Evolutionary conservation across 768 basidiomycete species (phyloP).

Genomic region (Mycena albidolilacea): DNA sequence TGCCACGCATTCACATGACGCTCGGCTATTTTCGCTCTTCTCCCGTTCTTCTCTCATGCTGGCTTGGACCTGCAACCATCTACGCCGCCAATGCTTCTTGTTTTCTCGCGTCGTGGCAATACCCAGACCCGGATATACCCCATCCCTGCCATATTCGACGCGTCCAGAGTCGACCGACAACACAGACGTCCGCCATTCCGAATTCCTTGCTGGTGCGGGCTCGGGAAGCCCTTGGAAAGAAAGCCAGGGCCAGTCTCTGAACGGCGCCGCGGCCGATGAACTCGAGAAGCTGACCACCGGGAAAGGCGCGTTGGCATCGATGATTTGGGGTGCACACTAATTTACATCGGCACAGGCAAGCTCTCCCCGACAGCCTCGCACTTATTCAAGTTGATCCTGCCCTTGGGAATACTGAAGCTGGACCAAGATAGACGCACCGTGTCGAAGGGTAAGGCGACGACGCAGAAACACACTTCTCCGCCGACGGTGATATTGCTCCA

Average conservation of each 20-base stretch:
- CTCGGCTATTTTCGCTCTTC: no score
- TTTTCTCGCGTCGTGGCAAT: not conserved
- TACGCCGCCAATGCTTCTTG: not conserved
- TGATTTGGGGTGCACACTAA: not conserved
- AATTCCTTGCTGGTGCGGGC: constrained; percentile 25
- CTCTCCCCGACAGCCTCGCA: constrained; percentile 74
- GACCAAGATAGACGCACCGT: constrained; percentile 22
- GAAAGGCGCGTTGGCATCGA: constrained; percentile 16
- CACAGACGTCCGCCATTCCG: constrained; percentile 33
- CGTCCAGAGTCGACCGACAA: constrained; percentile 27
- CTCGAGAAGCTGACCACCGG: constrained; percentile 22
- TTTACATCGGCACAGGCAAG: constrained; percentile 58
- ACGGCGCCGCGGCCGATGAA: constrained; percentile 14
- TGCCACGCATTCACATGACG: no score
- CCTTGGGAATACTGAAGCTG: constrained; percentile 53
- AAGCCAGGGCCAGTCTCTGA: not conserved
- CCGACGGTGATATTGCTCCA: constrained; percentile 76
- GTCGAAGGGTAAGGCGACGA: constrained; percentile 18
- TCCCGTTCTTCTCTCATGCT: not conserved
- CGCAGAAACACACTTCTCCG: constrained; percentile 32
- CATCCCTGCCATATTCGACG: constrained; percentile 19
- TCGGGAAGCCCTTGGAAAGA: constrained; percentile 29
- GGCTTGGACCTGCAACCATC: not conserved
- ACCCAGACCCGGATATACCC: not conserved
- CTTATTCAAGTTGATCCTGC: constrained; percentile 76